Evolutionary conservation across 768 basidiomycete species (phyloP), one percentile per base, ranked within the genome.

Genomic region (Leccinum subtestaceum): DNA sequence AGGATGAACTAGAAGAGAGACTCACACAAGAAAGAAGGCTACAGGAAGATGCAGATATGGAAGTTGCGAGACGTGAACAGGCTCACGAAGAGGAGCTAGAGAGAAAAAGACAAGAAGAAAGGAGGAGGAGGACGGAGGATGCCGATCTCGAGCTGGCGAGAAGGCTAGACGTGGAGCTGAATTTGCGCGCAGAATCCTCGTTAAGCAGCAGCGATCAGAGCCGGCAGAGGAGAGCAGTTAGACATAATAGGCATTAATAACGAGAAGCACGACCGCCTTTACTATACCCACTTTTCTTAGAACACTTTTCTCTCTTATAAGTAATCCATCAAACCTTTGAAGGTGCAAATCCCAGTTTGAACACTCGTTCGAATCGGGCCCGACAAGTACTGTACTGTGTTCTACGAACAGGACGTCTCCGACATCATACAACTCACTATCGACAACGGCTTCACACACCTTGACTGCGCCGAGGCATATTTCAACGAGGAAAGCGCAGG

Each of bases 71-170:
- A 56, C 75, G 72, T 52, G 74, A 73, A 62, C 73, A 76, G 49
- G 66, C 67, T 63, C 64, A 70, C 40, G 65, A 67, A 53, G 68
- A 68, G 43, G 68, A 68, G 21, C 60, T 77, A 53, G 75, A 74
- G 55, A 64, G 52, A 54, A 69, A 50, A 52, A 65, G 64, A 57
- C 58, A 34, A 32, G 71, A 57, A 46, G 65, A 61, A 60, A 63
- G 62, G 45, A 69, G 58, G 63, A 71, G 45, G 54, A 62, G 19
- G 21, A 56, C 67, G 9, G 71, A 72, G 32, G 64, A 69, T 17
- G 61, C 71, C 54, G 70, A 85, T 55, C 77, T 77, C 50, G 73
- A 74, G 32, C 60, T 72, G 62, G 84, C 84, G 60, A 83, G 83
- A 65, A 76, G 67, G 49, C 77, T 85, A 63, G 71, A 83, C 49